These are phyloP conservation scores for Apiosordaria backusii DNA, from an alignment of 495 filamentous ascomycete species.

Conservation along the genomic window DNA sequence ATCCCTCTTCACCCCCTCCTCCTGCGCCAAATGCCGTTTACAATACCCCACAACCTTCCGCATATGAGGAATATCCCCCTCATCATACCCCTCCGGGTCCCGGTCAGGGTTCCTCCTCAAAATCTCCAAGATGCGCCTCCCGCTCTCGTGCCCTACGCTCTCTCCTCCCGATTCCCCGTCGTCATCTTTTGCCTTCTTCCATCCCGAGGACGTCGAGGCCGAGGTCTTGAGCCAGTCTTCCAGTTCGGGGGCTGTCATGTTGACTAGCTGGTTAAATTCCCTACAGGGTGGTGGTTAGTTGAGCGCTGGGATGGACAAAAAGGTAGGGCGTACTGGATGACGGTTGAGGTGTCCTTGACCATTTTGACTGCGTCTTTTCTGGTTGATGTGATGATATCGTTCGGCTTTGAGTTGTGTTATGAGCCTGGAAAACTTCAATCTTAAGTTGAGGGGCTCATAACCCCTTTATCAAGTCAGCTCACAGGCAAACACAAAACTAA, in stretches of 20 bases:
- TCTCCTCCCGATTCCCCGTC: constrained; percentile 58
- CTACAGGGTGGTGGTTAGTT: constrained; percentile 34
- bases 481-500: neutral
- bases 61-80: constrained; percentile 56
- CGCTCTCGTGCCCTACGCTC: constrained; percentile 63
- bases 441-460: neutral
- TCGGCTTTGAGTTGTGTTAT: too few relatives aligned
- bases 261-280: constrained; percentile 66
- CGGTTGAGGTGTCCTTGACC: constrained; percentile 16
- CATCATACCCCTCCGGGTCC: constrained; percentile 34
- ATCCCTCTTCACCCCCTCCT: constrained; percentile 56
- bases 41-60: constrained; percentile 50
- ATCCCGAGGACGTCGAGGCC: constrained; percentile 54
- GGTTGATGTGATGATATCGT: too few relatives aligned
- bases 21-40: constrained; percentile 65
- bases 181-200: constrained; percentile 47
- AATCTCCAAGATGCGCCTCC: constrained; percentile 62
- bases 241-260: constrained; percentile 61
- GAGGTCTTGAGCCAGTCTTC: constrained; percentile 58
- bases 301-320: too few relatives aligned
- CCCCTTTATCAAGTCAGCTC: neutral
- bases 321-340: constrained; percentile 10
- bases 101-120: constrained; percentile 59
- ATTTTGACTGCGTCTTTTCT: constrained; percentile 12
- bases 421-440: too few relatives aligned